Conservation (phyloP, 2,329 filamentous ascomycete species). For the Beauveria pseudobassiana region DNA sequence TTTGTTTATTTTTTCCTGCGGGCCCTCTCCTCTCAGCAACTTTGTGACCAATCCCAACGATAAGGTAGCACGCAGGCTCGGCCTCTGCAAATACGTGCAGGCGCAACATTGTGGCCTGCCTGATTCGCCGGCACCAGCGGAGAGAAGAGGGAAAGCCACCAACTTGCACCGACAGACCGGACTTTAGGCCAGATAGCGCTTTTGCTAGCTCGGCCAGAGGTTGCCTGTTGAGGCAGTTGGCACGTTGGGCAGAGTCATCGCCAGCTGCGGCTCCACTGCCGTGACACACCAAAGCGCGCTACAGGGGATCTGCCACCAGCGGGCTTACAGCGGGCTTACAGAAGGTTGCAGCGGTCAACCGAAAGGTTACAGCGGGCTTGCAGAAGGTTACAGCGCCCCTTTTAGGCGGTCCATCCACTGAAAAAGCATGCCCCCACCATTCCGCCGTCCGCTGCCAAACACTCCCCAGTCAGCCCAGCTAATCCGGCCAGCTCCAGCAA, state of each 20-base stretch:
- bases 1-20: background rate
- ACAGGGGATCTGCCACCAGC: background rate
- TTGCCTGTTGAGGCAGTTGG: constrained; percentile 1
- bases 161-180: background rate
- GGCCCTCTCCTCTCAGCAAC: background rate
- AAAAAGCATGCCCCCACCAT: background rate
- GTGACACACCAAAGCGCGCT: background rate
- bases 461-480: background rate
- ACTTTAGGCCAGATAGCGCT: background rate
- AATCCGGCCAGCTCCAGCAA: background rate
- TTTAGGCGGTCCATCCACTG: background rate
- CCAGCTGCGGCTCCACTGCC: background rate
- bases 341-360: background rate
- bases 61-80: too few species aligned
- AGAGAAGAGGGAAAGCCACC: background rate
- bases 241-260: background rate
- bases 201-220: background rate
- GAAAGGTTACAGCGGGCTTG: background rate
- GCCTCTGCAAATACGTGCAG: background rate
- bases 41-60: background rate
- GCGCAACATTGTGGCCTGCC: background rate
- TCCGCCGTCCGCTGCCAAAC: background rate
- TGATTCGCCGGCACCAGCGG: background rate
- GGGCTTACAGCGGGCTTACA: background rate
- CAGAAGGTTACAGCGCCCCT: background rate